Base-by-base conservation (phyloP, 176 grass and related monocot genomes). In the Metroxylon sagu region DNA sequence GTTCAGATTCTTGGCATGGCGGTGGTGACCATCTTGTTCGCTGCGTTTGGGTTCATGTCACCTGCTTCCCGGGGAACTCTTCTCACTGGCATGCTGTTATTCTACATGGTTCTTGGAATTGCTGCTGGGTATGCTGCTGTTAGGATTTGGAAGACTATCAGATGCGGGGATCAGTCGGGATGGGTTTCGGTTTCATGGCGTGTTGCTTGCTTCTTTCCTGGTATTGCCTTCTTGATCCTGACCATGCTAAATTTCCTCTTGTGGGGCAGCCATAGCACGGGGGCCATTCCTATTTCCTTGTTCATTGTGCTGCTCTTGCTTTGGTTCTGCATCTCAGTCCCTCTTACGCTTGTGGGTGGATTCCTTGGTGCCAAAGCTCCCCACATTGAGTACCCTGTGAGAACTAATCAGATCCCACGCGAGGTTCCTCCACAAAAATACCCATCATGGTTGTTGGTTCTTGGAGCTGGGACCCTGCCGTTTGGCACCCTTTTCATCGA, bases 1-100 rank as follows among this genome's bases (percentile, higher is more conserved):
- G 74, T 89, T 48, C 86, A 89, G 78, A 89, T 89, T 51, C 86
- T 89, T 50, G 81, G 86, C 19, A 89, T 89, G 86, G 86, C 78
- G 0, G 67, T 89, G 1, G 86, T 85, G 54, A 89, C 86, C 67
- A 89, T 89, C 69, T 72, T 89, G 18, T 89, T 89, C 43, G 81
- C 81, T 1, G 86, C 86, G 0, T 77, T 89, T 4, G 86, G 86
- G 16, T 89, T 89, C 77, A 89, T 89, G 86, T 89, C 86, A 1
- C 86, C 86, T 2, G 86, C 86, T 5, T 89, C 86, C 29, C 80
- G 86, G 0, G 86, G 86, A 6, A 81, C 86, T 1, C 67, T 89
- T 19, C 66, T 89, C 86, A 89, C 74, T 0, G 86, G 86, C 28
- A 89, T 89, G 86, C 58, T 89, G 54, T 89, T 89, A 74, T 82